phyloP scores from a whole-genome alignment of 148 eudicot genomes.

The Beta vulgaris region DNA sequence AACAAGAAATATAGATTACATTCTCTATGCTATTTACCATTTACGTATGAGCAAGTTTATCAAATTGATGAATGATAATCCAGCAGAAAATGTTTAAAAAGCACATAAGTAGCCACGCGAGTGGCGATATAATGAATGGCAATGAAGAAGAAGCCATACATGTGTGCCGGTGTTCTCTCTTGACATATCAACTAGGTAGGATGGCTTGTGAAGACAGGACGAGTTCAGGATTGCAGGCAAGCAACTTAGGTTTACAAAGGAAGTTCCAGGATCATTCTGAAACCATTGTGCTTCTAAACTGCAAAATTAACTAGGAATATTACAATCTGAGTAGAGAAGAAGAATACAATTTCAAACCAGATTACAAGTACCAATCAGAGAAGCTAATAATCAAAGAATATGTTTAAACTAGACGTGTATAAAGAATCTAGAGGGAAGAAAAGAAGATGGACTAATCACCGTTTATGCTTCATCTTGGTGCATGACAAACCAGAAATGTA shows the following conservation, averaged over 20 bases:
- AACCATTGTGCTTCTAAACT: slow-evolving; percentile 80
- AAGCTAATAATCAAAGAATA: not conserved
- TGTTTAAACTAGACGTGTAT: not conserved
- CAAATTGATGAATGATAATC: slow-evolving; percentile 2
- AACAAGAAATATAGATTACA: not conserved
- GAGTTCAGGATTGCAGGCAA: slow-evolving; percentile 89
- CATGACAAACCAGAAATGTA: slow-evolving; percentile 78
- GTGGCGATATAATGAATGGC: not conserved
- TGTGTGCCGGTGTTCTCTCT: slow-evolving; percentile 43
- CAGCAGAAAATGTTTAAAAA: not conserved
- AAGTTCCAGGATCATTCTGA: slow-evolving; percentile 65
- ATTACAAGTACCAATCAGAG: not conserved
- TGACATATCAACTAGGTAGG: slow-evolving; percentile 61
- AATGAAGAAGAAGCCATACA: slow-evolving; percentile 39
- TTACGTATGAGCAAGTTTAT: not conserved
- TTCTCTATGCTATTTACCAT: slow-evolving; percentile 8
- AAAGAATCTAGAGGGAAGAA: not conserved
- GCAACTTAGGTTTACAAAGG: slow-evolving; percentile 74
- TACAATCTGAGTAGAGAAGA: not conserved
- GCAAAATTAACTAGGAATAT: slow-evolving; percentile 31
- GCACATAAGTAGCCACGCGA: not conserved
- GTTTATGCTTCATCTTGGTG: slow-evolving; percentile 46
- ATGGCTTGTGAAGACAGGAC: slow-evolving; percentile 66
- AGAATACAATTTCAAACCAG: not conserved
- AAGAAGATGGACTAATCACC: slow-evolving; percentile 41